Conservation (phyloP, 2,329 filamentous ascomycete species). For the Curvularia spicifera region DNA sequence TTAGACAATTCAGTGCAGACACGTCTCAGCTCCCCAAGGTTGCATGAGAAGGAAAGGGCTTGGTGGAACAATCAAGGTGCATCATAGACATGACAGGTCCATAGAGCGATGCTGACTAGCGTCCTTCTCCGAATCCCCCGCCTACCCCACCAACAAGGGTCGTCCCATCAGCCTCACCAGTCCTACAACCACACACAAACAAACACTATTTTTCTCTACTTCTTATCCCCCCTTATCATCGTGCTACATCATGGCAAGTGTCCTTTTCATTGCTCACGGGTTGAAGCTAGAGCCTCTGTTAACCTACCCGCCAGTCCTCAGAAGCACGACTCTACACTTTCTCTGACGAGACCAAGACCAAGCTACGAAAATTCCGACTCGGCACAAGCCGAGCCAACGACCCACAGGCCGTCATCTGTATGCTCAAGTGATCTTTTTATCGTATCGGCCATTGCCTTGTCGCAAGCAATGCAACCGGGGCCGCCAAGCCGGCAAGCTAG, state of each 20-base stretch:
- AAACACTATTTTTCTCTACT: constrained; percentile 14
- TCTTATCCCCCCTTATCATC: not conserved
- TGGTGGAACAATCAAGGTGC: constrained; percentile 11
- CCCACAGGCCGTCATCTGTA: constrained; percentile 94
- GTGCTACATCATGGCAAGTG: constrained; percentile 30
- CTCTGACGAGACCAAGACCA: constrained; percentile 85
- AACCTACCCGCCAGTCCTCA: constrained; percentile 60
- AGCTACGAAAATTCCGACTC: constrained; percentile 92
- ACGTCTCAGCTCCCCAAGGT: constrained; percentile 27
- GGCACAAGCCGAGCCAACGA: constrained; percentile 85
- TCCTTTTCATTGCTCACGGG: not conserved
- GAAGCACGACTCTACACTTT: constrained; percentile 92
- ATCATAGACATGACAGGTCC: constrained; percentile 9
- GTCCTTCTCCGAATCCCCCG: constrained; percentile 21
- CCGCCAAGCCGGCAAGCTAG: constrained; percentile 1
- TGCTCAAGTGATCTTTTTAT: constrained; percentile 41
- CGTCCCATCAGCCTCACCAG: constrained; percentile 23
- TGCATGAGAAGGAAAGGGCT: constrained; percentile 20
- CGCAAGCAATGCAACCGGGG: not conserved
- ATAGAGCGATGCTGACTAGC: constrained; percentile 21
- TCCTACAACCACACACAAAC: constrained; percentile 21
- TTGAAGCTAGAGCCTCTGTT: constrained; percentile 1
- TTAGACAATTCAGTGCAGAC: not conserved
- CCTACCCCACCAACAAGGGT: constrained; percentile 18
- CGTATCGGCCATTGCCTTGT: constrained; percentile 4